These are phyloP conservation scores for Conoideocrella luteorostrata DNA, from an alignment of 2,329 filamentous ascomycete genomes.

Conservation along the genomic window DNA sequence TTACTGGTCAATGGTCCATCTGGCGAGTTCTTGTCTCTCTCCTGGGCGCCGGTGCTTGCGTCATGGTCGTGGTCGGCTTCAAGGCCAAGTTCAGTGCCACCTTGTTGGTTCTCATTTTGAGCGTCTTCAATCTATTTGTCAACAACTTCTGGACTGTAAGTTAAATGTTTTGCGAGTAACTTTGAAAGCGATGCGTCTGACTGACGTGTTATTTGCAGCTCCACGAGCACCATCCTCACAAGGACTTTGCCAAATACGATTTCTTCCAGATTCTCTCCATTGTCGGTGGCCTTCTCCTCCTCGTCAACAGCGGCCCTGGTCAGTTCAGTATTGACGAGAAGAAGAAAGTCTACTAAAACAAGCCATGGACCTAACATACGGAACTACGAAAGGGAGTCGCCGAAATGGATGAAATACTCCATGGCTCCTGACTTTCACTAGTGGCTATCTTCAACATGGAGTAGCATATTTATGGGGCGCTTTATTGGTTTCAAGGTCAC, in stretches of 20 bases:
- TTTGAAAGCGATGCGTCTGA: too few relatives aligned
- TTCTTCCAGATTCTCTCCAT: conserved; percentile 99
- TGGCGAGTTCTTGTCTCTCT: conserved; percentile 80
- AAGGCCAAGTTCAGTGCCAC: conserved; percentile 99
- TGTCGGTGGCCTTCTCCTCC: conserved; percentile 87
- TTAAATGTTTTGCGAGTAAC: conserved; percentile 7
- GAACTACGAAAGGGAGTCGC: not conserved
- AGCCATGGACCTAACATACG: not conserved
- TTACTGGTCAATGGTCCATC: conserved; percentile 86
- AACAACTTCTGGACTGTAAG: conserved; percentile 99
- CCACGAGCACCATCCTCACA: conserved; percentile 96
- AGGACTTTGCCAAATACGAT: conserved; percentile 99
- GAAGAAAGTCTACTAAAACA: conserved; percentile 93
- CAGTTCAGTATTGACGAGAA: conserved; percentile 99
- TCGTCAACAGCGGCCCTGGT: conserved; percentile 97
- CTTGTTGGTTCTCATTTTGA: conserved; percentile 88
- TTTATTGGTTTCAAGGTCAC: conserved; percentile 1
- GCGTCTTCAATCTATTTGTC: conserved; percentile 91
- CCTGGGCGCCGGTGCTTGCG: conserved; percentile 80
- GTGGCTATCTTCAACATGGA: not conserved
- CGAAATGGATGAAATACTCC: conserved; percentile 12
- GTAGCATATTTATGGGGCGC: conserved; percentile 2
- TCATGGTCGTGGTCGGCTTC: conserved; percentile 99
- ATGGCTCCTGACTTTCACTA: not conserved
- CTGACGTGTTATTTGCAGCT: conserved; percentile 60